A percentile compares a stretch with the other conserved stretches of the same genome.
These are phyloP conservation scores for Linum usitatissimum DNA, from an alignment of 345 rosid genomes.

Conservation along the genomic window DNA sequence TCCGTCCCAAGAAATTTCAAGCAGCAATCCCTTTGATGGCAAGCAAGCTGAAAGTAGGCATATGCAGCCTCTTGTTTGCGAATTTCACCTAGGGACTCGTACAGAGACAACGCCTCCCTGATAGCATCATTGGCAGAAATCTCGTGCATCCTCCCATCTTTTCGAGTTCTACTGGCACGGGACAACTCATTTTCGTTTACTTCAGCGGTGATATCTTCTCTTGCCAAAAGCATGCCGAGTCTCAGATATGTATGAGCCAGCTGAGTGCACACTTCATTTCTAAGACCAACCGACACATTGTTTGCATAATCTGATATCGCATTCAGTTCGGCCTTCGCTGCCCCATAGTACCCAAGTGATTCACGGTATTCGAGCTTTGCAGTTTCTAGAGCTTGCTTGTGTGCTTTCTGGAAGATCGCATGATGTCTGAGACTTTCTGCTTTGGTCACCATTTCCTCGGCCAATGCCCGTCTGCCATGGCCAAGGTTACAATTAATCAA, in stretches of 20 bases:
- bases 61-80: conserved; percentile 86
- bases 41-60: conserved; percentile 75
- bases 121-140: conserved; percentile 86
- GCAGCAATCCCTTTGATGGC: conserved; percentile 71
- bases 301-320: conserved; percentile 23
- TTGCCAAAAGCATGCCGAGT: conserved; percentile 83
- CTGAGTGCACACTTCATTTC: conserved; percentile 70
- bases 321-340: conserved; percentile 61
- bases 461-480: conserved; percentile 84
- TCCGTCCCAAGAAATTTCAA: conserved; percentile 48
- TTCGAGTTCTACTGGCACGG: conserved; percentile 25
- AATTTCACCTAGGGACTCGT: conserved; percentile 68
- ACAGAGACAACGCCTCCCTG: conserved; percentile 70
- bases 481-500: conserved; percentile 78
- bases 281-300: conserved; percentile 36
- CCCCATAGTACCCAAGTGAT: conserved; percentile 61
- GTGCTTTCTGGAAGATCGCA: conserved; percentile 32
- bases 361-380: conserved; percentile 66
- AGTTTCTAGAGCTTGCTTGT: conserved; percentile 49
- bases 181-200: conserved; percentile 35
- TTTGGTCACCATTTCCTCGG: conserved; percentile 77
- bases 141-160: conserved; percentile 42
- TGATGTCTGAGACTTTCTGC: conserved; percentile 43
- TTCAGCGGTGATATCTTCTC: conserved; percentile 48
- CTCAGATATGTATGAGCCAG: conserved; percentile 78